phyloP scores from a whole-genome alignment of 805 yeast species.

The Candida silvatica region DNA sequence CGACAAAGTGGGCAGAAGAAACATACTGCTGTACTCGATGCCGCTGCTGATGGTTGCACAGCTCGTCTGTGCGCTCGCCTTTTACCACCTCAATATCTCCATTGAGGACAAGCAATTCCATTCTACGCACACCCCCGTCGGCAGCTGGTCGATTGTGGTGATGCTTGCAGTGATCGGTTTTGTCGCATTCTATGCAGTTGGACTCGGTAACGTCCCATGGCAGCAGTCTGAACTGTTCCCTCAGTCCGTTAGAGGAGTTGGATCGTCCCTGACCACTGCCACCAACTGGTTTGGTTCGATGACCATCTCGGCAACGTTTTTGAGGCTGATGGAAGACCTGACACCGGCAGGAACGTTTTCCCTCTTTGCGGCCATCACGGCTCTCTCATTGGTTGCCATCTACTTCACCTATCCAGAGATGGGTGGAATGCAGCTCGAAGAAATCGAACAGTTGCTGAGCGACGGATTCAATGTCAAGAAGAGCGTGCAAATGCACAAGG shows the following conservation, averaged over 20 bases:
- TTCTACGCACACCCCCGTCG: slow-evolving; percentile 6
- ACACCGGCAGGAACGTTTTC: slow-evolving; percentile 45
- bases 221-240: slow-evolving; percentile 50
- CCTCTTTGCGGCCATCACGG: slow-evolving; percentile 37
- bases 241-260: slow-evolving; percentile 44
- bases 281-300: slow-evolving; percentile 46
- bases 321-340: slow-evolving; percentile 42
- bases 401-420: slow-evolving; percentile 43
- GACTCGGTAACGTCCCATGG: slow-evolving; percentile 53
- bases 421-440: slow-evolving; percentile 43
- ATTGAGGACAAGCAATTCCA: slow-evolving; percentile 12
- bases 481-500: slow-evolving; percentile 25
- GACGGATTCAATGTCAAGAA: slow-evolving; percentile 39
- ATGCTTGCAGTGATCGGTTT: slow-evolving; percentile 38
- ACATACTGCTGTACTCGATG: slow-evolving; percentile 35
- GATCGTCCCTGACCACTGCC: slow-evolving; percentile 29
- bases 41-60: slow-evolving; percentile 38
- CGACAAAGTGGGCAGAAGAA: slow-evolving; percentile 44
- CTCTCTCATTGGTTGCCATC: slow-evolving; percentile 34
- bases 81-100: slow-evolving; percentile 29
- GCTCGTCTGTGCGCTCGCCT: slow-evolving; percentile 43
- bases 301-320: slow-evolving; percentile 41
- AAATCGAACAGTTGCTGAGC: slow-evolving; percentile 35
- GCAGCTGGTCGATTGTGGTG: slow-evolving; percentile 36
- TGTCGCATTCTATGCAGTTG: slow-evolving; percentile 46